Evolutionary conservation across 106 monocot species (phyloP), one percentile per base, ranked within the genome.

Genomic region (Platanthera zijinensis): DNA sequence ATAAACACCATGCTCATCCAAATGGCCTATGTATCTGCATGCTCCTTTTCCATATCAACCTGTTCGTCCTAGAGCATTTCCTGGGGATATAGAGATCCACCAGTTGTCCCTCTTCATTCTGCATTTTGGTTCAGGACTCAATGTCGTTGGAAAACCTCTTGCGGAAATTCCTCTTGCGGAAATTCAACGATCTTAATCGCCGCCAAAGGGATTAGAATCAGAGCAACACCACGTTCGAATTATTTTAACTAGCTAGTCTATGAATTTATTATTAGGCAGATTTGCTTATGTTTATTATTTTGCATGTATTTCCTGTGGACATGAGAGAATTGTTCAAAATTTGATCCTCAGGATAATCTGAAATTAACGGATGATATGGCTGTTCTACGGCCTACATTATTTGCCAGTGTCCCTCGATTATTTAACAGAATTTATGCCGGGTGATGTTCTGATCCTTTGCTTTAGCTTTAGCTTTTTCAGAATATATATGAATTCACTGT

Each of bases 341-440:
- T 19, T 86, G 50, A 70, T 79, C 76, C 39, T 14, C 86, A 99
- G 97, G 97, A 99, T 81, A 89, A 87, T 81, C 79, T 99, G 79
- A 99, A 99, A 79, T 74, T 99, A 77, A 86, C 94, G 87, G 97
- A 99, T 84, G 97, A 99, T 84, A 56, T 99, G 78, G 89, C 97
- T 62, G 82, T 73, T 71, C 82, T 99, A 51, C 81, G 91, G 63
- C 97, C 97, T 21, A 99, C 97, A 70, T 0, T 99, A 52, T 99
- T 99, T 85, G 56, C 82, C 25, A 94, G 97, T 77, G 97, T 99
- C 56, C 97, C 97, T 73, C 89, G 97, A 48, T 73, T 99, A 59
- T 99, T 84, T 76, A 99, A 99, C 79, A 87, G 89, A 92, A 92
- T 99, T 54, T 99, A 99, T 84, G 87, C 91, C 78, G 97, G 91